These are phyloP conservation scores for Lentinula edodes DNA, from an alignment of 768 basidiomycete genomes.

Conservation along the genomic window DNA sequence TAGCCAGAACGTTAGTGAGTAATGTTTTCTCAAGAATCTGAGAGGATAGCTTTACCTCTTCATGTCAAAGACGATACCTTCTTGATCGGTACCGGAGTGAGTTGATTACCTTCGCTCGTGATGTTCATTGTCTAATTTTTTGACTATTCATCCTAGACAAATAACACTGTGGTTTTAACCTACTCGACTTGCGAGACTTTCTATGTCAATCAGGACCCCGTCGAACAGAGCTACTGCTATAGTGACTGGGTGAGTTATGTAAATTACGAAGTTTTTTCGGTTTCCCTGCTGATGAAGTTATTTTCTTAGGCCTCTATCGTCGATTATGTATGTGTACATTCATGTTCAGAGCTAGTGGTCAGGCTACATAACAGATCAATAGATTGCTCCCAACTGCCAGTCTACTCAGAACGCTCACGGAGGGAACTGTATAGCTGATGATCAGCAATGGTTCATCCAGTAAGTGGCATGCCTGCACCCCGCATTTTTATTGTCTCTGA, in stretches of 20 bases:
- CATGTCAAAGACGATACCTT: conserved; percentile 23
- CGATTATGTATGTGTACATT: neutral
- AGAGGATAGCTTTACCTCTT: neutral
- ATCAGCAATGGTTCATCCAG: conserved; percentile 47
- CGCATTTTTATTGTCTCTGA: neutral
- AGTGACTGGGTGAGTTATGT: conserved; percentile 40
- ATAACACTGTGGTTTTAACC: conserved; percentile 35
- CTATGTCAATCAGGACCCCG: conserved; percentile 41
- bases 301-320: neutral
- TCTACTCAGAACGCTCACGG: conserved; percentile 45
- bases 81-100: conserved; percentile 23
- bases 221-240: conserved; percentile 36
- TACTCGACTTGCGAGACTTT: conserved; percentile 39
- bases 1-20: conserved; percentile 37
- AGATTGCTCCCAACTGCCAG: conserved; percentile 37
- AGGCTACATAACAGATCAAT: neutral
- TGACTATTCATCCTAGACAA: conserved; percentile 9
- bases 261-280: neutral
- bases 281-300: neutral
- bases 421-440: conserved; percentile 39
- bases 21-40: neutral
- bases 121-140: neutral
- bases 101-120: neutral
- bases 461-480: conserved; percentile 8
- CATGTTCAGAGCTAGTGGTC: neutral